Evolutionary conservation across 176 grass and related monocot species (phyloP).

Genomic region (Neostapfia colusana): DNA sequence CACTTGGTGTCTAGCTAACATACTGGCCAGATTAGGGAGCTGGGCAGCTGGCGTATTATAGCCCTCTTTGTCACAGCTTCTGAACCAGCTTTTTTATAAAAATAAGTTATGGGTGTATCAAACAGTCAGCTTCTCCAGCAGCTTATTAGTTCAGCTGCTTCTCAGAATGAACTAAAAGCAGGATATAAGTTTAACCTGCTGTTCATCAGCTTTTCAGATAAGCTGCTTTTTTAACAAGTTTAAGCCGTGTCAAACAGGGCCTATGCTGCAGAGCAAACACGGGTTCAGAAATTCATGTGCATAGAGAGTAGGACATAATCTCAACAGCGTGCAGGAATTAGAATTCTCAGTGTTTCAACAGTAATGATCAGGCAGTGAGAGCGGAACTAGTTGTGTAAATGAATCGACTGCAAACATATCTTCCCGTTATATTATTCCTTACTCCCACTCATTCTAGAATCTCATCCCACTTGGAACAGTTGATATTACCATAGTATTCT

Average conservation of each 20-base stretch:
- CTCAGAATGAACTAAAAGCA: too few species aligned
- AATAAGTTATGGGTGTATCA: too few species aligned
- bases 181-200: too few species aligned
- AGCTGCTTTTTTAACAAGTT: too few species aligned
- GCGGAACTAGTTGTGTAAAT: background rate
- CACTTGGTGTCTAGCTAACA: background rate
- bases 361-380: background rate
- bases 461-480: background rate
- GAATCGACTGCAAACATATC: background rate
- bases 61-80: too few species aligned
- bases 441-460: background rate
- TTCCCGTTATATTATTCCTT: too few species aligned
- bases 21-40: slow-evolving; percentile 10
- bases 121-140: too few species aligned
- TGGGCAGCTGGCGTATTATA: too few species aligned
- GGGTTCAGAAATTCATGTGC: background rate
- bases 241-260: too few species aligned
- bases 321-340: background rate
- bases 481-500: slow-evolving; percentile 4
- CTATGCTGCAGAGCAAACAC: background rate
- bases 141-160: too few species aligned
- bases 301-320: background rate
- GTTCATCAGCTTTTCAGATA: too few species aligned
- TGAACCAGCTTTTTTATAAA: too few species aligned
- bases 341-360: background rate